Evolutionary conservation across 1,284 basidiomycete species (phyloP).

Genomic region (Fomitopsis pinicola): DNA sequence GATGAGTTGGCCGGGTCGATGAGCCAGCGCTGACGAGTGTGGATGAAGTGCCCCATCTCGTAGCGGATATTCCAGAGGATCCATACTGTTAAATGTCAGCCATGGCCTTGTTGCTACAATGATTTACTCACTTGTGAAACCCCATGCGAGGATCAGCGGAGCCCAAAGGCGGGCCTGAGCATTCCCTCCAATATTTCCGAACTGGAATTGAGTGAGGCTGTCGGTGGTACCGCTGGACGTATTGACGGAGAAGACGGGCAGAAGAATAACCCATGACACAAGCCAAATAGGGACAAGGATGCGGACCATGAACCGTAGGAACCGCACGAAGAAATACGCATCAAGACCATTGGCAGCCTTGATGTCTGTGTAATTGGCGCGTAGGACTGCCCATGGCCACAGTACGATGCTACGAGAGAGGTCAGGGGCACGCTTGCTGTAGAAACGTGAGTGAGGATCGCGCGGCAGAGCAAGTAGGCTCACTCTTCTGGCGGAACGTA

Average conservation of each 20-base stretch:
- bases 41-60: conserved; percentile 82
- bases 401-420: conserved; percentile 42
- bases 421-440: conserved; percentile 51
- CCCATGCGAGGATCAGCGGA: conserved; percentile 68
- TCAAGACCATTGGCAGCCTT: conserved; percentile 83
- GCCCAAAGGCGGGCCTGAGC: conserved; percentile 65
- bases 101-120: background rate
- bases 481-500: conserved; percentile 47
- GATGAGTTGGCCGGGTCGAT: conserved; percentile 69
- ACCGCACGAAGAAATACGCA: conserved; percentile 92
- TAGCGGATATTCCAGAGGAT: conserved; percentile 77
- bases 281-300: conserved; percentile 83
- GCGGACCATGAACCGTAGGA: conserved; percentile 77
- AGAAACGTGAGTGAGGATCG: background rate
- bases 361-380: conserved; percentile 57
- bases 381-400: conserved; percentile 60
- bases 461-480: conserved; percentile 16
- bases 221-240: conserved; percentile 42
- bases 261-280: conserved; percentile 65
- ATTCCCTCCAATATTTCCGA: conserved; percentile 68
- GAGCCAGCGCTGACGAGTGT: conserved; percentile 82
- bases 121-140: conserved; percentile 65
- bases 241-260: conserved; percentile 64
- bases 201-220: conserved; percentile 75
- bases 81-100: conserved; percentile 52